phyloP scores from a whole-genome alignment of 2,329 filamentous ascomycete species.

The Trichoderma gracile region DNA sequence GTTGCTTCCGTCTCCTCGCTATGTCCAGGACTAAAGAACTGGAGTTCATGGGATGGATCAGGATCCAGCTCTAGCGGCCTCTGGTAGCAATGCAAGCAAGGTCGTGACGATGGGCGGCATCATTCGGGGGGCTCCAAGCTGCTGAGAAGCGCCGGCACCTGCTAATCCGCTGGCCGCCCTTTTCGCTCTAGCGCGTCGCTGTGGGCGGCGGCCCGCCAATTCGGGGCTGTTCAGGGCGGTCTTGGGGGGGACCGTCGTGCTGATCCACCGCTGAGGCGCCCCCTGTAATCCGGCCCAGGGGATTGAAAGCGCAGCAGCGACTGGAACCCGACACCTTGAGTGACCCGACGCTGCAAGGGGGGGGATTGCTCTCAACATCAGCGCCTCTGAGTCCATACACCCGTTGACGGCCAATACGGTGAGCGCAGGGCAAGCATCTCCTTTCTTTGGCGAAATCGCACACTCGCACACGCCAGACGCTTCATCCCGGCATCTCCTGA shows the following conservation, averaged over 20 bases:
- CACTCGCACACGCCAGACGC: background rate
- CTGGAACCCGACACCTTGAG: too few relatives aligned
- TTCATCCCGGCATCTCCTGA: constrained; percentile 6
- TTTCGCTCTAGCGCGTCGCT: constrained; percentile 6
- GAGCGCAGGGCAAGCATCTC: constrained; percentile 1
- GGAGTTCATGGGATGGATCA: too few relatives aligned
- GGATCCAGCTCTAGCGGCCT: too few relatives aligned
- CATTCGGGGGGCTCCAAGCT: background rate
- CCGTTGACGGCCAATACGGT: too few relatives aligned
- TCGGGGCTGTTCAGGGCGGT: background rate
- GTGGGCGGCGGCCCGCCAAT: background rate
- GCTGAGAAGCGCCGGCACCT: background rate
- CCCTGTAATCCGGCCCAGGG: background rate
- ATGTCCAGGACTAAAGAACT: too few relatives aligned
- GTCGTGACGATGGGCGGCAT: background rate
- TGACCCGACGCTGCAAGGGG: background rate
- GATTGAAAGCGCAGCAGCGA: background rate
- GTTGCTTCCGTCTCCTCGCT: too few relatives aligned
- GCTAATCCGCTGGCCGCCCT: background rate
- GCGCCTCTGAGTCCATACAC: too few relatives aligned
- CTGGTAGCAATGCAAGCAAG: too few relatives aligned
- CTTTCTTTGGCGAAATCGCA: constrained; percentile 5
- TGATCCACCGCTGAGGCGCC: background rate
- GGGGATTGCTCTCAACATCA: too few relatives aligned
- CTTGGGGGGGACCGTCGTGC: background rate